These are phyloP conservation scores for Zygosaccharomyces pseudobailii DNA, from an alignment of 1,139 yeast genomes.

Conservation along the genomic window DNA sequence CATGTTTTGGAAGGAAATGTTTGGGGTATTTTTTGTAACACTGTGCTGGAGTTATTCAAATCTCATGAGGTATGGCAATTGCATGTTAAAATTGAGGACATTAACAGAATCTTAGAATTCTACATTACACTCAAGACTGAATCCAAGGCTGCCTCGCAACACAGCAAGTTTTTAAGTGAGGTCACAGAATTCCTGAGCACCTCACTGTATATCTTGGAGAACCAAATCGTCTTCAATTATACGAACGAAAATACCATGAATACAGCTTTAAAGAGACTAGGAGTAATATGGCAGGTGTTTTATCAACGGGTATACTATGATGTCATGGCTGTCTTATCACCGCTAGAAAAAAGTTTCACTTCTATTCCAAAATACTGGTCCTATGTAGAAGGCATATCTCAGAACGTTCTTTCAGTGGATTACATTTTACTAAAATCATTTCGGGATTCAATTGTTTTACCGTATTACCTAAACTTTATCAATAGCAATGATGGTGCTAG, in stretches of 20 bases:
- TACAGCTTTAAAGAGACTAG: conserved; percentile 36
- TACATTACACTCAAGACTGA: conserved; percentile 27
- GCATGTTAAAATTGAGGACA: conserved; percentile 37
- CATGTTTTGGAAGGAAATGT: conserved; percentile 30
- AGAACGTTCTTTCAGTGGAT: conserved; percentile 32
- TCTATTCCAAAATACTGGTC: conserved; percentile 21
- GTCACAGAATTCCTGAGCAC: conserved; percentile 43
- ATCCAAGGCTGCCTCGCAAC: conserved; percentile 24
- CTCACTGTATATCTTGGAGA: conserved; percentile 43
- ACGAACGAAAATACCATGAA: conserved; percentile 30
- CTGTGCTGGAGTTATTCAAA: conserved; percentile 29
- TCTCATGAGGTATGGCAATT: conserved; percentile 31
- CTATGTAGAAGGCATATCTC: conserved; percentile 36
- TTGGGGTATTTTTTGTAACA: conserved; percentile 32
- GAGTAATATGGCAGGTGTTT: conserved; percentile 52
- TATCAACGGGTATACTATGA: conserved; percentile 51
- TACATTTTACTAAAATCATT: conserved; percentile 39
- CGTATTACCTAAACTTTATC: conserved; percentile 40
- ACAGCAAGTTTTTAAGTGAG: conserved; percentile 38
- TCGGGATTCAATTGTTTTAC: conserved; percentile 47
- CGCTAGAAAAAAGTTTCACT: conserved; percentile 42
- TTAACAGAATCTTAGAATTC: conserved; percentile 36
- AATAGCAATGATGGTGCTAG: conserved; percentile 32
- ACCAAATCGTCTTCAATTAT: conserved; percentile 33
- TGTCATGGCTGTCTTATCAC: conserved; percentile 54